A percentile compares a stretch with the other conserved stretches of the same genome.
Conservation (phyloP, 768 basidiomycete genomes). For the Suillus clintonianus region DNA sequence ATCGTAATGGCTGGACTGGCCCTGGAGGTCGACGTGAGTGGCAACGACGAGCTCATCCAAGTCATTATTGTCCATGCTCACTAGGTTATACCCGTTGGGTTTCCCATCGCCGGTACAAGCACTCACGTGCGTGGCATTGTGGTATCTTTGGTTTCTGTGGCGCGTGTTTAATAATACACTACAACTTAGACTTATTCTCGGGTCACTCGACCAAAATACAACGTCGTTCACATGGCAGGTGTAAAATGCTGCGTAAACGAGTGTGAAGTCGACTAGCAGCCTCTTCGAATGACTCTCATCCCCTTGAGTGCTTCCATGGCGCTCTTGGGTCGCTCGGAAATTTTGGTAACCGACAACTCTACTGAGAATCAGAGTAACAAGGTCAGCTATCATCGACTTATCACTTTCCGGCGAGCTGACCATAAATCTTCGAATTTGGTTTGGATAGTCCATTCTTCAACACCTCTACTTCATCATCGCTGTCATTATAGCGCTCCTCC, state of each 20-base stretch:
- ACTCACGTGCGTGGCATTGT: constrained; percentile 12
- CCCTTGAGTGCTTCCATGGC: neutral
- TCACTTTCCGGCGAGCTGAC: neutral
- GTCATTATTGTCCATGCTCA: constrained; percentile 35
- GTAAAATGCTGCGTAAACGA: constrained; percentile 7
- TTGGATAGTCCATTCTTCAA: constrained; percentile 18
- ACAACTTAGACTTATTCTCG: neutral
- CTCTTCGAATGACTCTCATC: constrained; percentile 11
- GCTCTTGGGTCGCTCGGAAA: neutral
- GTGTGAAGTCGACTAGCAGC: neutral
- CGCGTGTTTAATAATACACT: no score
- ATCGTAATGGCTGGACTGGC: constrained; percentile 22
- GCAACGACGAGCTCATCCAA: constrained; percentile 30
- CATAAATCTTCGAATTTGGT: neutral
- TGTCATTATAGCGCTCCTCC: constrained; percentile 9
- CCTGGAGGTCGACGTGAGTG: constrained; percentile 33
- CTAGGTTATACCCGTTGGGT: neutral
- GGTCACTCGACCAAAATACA: neutral
- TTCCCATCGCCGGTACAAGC: neutral
- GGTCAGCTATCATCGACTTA: constrained; percentile 15
- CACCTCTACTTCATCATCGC: constrained; percentile 27
- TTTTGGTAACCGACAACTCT: neutral
- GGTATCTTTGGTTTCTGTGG: constrained; percentile 24
- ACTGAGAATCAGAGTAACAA: neutral
- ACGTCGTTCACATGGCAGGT: neutral